Evolutionary conservation across 176 grass and related monocot genomes (phyloP).

Genomic region (Musa troglodytarum): DNA sequence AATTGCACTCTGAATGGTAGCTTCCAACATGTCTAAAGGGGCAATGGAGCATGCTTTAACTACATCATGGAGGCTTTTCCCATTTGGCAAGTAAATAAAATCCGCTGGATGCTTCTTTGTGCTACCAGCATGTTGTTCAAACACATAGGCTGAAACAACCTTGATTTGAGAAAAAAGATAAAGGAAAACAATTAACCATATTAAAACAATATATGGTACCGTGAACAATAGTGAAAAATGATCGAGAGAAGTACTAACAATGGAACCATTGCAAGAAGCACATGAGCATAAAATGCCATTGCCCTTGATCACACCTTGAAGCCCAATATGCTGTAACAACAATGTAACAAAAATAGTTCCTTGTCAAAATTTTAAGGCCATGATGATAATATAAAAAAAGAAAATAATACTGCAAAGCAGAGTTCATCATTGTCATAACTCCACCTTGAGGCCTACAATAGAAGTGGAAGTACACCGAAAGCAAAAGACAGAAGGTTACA

Average conservation of each 20-base stretch:
- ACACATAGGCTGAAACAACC: slow-evolving; percentile 57
- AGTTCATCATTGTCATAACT: neutral
- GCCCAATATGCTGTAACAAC: slow-evolving; percentile 36
- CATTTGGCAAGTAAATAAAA: slow-evolving; percentile 59
- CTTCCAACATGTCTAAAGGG: slow-evolving; percentile 40
- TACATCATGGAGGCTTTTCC: slow-evolving; percentile 55
- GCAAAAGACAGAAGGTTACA: neutral
- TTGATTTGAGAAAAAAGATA: slow-evolving; percentile 17
- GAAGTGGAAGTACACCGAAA: neutral
- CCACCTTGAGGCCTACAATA: neutral
- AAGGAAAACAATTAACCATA: neutral
- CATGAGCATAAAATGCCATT: slow-evolving; percentile 46
- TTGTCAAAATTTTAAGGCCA: slow-evolving; percentile 17
- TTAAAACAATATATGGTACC: neutral
- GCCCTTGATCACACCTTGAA: slow-evolving; percentile 49
- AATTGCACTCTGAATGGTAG: slow-evolving; percentile 38
- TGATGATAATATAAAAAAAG: neutral
- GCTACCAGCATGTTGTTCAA: slow-evolving; percentile 76
- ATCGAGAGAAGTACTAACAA: slow-evolving; percentile 19
- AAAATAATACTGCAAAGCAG: neutral
- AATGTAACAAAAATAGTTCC: slow-evolving; percentile 25
- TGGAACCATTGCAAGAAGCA: slow-evolving; percentile 50
- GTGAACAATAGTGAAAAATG: neutral
- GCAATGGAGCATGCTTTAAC: slow-evolving; percentile 36
- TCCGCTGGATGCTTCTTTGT: slow-evolving; percentile 60